A percentile compares a stretch with the other conserved stretches of the same genome.
Conservation (phyloP, 345 rosid genomes). For the Physaria fendleri region DNA sequence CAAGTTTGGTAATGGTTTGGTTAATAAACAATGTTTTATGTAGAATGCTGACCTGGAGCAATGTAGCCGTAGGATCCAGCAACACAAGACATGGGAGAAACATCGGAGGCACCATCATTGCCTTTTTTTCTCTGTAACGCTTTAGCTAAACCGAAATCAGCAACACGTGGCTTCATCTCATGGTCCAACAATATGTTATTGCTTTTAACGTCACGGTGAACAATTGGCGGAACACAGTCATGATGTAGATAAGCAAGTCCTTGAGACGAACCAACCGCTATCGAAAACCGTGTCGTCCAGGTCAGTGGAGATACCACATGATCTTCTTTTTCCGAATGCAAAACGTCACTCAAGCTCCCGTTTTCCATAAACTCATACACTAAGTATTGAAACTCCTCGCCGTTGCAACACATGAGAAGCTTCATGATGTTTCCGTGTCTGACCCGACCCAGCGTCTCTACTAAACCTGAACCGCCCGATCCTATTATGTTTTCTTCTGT, state of each 20-base stretch:
- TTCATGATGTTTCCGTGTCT: constrained; percentile 63
- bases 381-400: constrained; percentile 39
- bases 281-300: constrained; percentile 43
- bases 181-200: constrained; percentile 61
- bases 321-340: constrained; percentile 39
- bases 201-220: constrained; percentile 82
- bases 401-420: constrained; percentile 42
- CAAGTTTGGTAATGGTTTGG: neutral
- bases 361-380: constrained; percentile 74
- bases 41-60: constrained; percentile 56
- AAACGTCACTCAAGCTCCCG: constrained; percentile 64
- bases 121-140: constrained; percentile 28
- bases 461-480: constrained; percentile 55
- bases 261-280: constrained; percentile 57
- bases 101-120: constrained; percentile 7
- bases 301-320: constrained; percentile 26
- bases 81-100: constrained; percentile 39
- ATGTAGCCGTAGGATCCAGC: constrained; percentile 77
- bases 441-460: constrained; percentile 50
- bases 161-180: constrained; percentile 55
- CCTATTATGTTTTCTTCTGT: constrained; percentile 50
- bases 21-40: neutral
- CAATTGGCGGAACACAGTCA: constrained; percentile 57
- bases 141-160: constrained; percentile 82
- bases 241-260: constrained; percentile 76